Conservation (phyloP, 2,329 filamentous ascomycete genomes). For the Cercospora berteroae region DNA sequence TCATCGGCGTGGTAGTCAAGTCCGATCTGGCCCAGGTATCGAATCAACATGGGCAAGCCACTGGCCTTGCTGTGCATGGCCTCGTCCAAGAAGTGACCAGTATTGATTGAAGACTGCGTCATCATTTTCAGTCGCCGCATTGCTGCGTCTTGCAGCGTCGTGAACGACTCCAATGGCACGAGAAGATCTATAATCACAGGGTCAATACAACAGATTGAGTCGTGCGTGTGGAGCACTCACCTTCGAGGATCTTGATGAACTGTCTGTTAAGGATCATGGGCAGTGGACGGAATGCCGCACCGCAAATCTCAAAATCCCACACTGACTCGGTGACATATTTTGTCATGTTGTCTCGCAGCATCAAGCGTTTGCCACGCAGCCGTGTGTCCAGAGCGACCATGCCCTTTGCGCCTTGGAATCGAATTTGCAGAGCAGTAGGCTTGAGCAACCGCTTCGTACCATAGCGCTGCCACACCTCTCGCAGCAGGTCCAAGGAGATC, state of each 20-base stretch:
- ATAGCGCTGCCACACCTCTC: slow-evolving; percentile 59
- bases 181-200: slow-evolving; percentile 56
- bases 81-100: slow-evolving; percentile 63
- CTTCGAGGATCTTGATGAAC: slow-evolving; percentile 79
- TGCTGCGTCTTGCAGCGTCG: slow-evolving; percentile 62
- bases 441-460: slow-evolving; percentile 46
- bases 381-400: slow-evolving; percentile 69
- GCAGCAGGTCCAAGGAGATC: slow-evolving; percentile 60
- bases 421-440: slow-evolving; percentile 71
- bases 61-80: slow-evolving; percentile 62
- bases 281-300: slow-evolving; percentile 64
- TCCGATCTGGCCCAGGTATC: slow-evolving; percentile 55
- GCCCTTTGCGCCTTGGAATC: slow-evolving; percentile 71
- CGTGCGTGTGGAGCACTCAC: background rate
- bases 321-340: slow-evolving; percentile 65
- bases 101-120: slow-evolving; percentile 59
- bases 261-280: slow-evolving; percentile 73
- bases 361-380: slow-evolving; percentile 58
- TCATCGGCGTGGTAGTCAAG: slow-evolving; percentile 65
- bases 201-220: background rate
- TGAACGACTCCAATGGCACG: slow-evolving; percentile 59
- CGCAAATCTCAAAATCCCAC: slow-evolving; percentile 68
- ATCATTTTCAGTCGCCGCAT: slow-evolving; percentile 60
- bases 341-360: slow-evolving; percentile 70
- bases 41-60: slow-evolving; percentile 62